Evolutionary conservation across 2,329 filamentous ascomycete genomes (phyloP).

Genomic region (Triangularia setosa): DNA sequence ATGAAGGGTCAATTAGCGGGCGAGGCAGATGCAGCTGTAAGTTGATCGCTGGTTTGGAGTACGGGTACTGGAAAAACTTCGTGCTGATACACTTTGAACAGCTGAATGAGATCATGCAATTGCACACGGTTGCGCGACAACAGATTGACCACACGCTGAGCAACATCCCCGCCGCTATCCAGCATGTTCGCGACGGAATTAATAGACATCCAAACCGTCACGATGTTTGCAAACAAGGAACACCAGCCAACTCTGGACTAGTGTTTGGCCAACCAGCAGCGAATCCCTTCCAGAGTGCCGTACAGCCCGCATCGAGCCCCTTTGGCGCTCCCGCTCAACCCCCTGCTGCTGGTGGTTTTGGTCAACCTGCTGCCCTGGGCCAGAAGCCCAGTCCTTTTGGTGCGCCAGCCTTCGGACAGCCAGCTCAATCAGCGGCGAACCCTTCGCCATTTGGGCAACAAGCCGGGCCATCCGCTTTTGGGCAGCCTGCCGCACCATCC

Average conservation of each 20-base stretch:
- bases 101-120: conserved; percentile 56
- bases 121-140: conserved; percentile 62
- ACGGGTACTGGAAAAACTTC: neutral
- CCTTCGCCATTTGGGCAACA: conserved; percentile 26
- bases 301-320: conserved; percentile 28
- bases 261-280: conserved; percentile 29
- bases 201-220: conserved; percentile 72
- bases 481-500: conserved; percentile 34
- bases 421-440: conserved; percentile 34
- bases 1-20: conserved; percentile 55
- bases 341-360: conserved; percentile 35
- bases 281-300: conserved; percentile 39
- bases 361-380: conserved; percentile 38
- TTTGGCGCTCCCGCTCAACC: conserved; percentile 41
- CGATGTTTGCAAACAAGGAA: conserved; percentile 55
- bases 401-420: conserved; percentile 35
- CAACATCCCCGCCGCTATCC: conserved; percentile 67
- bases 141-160: conserved; percentile 69
- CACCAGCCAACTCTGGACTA: conserved; percentile 32
- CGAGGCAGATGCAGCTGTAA: conserved; percentile 52
- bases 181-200: conserved; percentile 62
- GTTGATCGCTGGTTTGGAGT: conserved; percentile 22
- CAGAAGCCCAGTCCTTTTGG: conserved; percentile 40
- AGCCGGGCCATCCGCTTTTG: conserved; percentile 32
- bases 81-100: conserved; percentile 31